phyloP scores from a whole-genome alignment of 345 rosid species.

The Rhodamnia argentea region DNA sequence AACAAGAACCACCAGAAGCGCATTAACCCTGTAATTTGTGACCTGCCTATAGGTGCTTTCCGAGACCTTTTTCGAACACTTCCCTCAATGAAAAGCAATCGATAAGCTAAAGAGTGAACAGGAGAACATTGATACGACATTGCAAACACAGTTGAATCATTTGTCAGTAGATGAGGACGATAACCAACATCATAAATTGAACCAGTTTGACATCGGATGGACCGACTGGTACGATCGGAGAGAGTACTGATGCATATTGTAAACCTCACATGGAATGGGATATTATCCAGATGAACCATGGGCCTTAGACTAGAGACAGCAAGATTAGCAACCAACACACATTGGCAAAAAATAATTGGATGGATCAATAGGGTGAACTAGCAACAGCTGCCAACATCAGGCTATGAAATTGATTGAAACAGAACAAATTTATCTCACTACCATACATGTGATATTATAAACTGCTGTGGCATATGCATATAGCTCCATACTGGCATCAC shows the following conservation, averaged over 20 bases:
- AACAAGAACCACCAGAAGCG: not conserved
- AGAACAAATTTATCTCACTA: not conserved
- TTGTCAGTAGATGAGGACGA: not conserved
- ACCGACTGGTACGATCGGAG: not conserved
- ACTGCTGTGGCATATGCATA: not conserved
- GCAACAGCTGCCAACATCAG: not conserved
- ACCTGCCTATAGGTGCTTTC: not conserved
- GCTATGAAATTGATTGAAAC: not conserved
- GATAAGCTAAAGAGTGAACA: not conserved
- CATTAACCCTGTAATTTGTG: not conserved
- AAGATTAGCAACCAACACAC: not conserved
- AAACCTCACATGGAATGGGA: not conserved
- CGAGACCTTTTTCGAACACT: not conserved
- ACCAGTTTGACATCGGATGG: not conserved
- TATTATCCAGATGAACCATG: not conserved
- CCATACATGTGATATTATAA: not conserved
- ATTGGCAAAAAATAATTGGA: not conserved
- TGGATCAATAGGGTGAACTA: not conserved
- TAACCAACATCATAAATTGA: not conserved
- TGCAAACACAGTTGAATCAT: not conserved
- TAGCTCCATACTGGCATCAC: not conserved
- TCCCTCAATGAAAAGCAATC: not conserved
- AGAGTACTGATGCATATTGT: not conserved
- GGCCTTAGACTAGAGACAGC: not conserved
- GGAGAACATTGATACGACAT: not conserved